Evolutionary conservation across 73 alveolate species (phyloP).

Genomic region (Paramecium sexaurelia): DNA sequence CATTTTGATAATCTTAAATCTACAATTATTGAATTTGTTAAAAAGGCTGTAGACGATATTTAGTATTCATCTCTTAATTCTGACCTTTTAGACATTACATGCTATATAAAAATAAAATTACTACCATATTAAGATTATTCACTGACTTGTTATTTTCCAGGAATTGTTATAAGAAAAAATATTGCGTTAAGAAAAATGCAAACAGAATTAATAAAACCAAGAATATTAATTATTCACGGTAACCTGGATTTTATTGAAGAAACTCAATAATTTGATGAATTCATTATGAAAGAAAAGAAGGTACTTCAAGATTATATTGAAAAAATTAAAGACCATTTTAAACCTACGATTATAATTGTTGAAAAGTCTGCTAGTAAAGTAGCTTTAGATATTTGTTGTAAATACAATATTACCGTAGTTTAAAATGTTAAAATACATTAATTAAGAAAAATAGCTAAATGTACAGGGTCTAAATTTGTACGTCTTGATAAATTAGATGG

Average conservation of each 20-base stretch:
- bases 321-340: neutral
- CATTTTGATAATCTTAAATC: neutral
- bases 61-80: neutral
- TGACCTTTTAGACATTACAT: neutral
- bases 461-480: slow-evolving; percentile 8
- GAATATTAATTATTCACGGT: neutral
- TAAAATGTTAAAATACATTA: neutral
- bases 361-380: slow-evolving; percentile 26
- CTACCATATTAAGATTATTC: slow-evolving; percentile 29
- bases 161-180: neutral
- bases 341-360: neutral
- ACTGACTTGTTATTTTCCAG: slow-evolving; percentile 13
- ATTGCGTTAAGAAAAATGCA: slow-evolving; percentile 5
- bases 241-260: neutral
- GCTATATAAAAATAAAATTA: slow-evolving; percentile 26
- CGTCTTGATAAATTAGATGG: slow-evolving; percentile 27
- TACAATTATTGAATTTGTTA: neutral
- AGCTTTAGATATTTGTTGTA: slow-evolving; percentile 17
- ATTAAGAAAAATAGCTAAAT: slow-evolving; percentile 32
- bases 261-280: slow-evolving; percentile 36
- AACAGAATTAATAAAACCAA: neutral
- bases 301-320: neutral
- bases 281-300: neutral
- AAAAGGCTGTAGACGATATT: slow-evolving; percentile 14
- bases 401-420: slow-evolving; percentile 26